These are phyloP conservation scores for Scheffersomyces quercinus DNA, from an alignment of 1,139 yeast species.

Conservation along the genomic window DNA sequence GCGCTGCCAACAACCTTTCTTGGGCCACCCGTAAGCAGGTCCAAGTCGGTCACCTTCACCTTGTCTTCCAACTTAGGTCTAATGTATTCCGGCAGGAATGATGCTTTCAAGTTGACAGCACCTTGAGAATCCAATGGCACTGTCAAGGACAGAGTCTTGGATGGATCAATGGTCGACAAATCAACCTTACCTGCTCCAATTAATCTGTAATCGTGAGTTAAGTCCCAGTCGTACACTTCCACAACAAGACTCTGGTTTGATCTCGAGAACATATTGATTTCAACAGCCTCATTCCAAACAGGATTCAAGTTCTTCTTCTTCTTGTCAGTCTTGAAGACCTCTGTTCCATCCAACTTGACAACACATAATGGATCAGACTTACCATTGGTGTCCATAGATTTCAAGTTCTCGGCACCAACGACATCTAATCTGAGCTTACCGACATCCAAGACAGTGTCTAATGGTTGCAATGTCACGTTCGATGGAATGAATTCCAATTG, in stretches of 20 bases:
- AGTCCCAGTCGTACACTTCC: slow-evolving; percentile 73
- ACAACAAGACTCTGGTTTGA: slow-evolving; percentile 50
- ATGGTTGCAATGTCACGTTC: slow-evolving; percentile 50
- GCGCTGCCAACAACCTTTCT: too few species aligned
- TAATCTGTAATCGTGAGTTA: slow-evolving; percentile 64
- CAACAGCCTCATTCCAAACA: slow-evolving; percentile 62
- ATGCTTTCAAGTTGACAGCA: slow-evolving; percentile 48
- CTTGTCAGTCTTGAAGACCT: slow-evolving; percentile 57
- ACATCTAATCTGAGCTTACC: slow-evolving; percentile 61
- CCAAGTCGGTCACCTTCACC: slow-evolving; percentile 40
- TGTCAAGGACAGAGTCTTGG: slow-evolving; percentile 44
- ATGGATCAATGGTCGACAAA: slow-evolving; percentile 48
- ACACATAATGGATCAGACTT: slow-evolving; percentile 70
- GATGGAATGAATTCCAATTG: slow-evolving; percentile 65
- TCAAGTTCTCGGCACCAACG: slow-evolving; percentile 52
- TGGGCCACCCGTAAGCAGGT: slow-evolving; percentile 38
- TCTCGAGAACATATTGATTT: slow-evolving; percentile 64
- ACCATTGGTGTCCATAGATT: slow-evolving; percentile 68
- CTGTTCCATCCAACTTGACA: slow-evolving; percentile 53
- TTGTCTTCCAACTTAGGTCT: slow-evolving; percentile 54
- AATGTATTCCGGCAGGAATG: slow-evolving; percentile 65
- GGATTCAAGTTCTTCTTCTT: slow-evolving; percentile 70
- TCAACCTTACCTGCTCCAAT: slow-evolving; percentile 56
- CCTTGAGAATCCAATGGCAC: slow-evolving; percentile 65
- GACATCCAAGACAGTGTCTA: slow-evolving; percentile 67